Evolutionary conservation across 2,329 filamentous ascomycete species (phyloP).

Genomic region (Fusarium begoniae): DNA sequence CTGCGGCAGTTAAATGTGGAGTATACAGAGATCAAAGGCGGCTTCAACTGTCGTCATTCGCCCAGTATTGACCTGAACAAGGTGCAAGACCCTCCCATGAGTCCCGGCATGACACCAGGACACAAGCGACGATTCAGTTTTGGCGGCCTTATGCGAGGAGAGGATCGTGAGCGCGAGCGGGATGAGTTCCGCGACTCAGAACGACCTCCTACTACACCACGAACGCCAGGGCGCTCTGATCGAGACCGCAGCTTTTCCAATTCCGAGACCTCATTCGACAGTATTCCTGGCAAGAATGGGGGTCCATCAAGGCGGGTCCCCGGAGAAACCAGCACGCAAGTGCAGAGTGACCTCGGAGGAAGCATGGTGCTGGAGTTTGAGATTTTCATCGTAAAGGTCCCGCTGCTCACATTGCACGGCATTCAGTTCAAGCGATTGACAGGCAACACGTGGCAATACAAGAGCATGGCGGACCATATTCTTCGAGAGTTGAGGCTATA

Average conservation of each 20-base stretch:
- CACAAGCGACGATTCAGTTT: constrained; percentile 87
- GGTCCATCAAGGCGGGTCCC: constrained; percentile 67
- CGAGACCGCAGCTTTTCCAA: constrained; percentile 82
- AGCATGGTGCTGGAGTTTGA: constrained; percentile 91
- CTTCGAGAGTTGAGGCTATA: constrained; percentile 84
- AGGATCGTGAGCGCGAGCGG: constrained; percentile 72
- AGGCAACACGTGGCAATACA: constrained; percentile 98
- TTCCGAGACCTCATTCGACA: constrained; percentile 87
- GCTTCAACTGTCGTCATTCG: constrained; percentile 87
- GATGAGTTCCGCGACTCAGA: constrained; percentile 75
- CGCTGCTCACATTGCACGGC: constrained; percentile 88
- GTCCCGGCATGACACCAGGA: constrained; percentile 63
- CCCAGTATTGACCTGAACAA: constrained; percentile 90
- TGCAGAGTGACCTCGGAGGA: constrained; percentile 87
- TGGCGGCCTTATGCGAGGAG: constrained; percentile 67
- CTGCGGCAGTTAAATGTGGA: constrained; percentile 89
- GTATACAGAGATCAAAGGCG: constrained; percentile 90
- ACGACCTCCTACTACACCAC: constrained; percentile 51
- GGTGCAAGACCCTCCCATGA: constrained; percentile 70
- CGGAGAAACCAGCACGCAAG: constrained; percentile 90
- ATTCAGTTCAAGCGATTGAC: constrained; percentile 98
- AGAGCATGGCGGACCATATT: constrained; percentile 97
- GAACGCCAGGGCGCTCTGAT: constrained; percentile 56
- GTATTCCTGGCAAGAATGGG: constrained; percentile 65
- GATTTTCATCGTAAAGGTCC: constrained; percentile 97